These are phyloP conservation scores for Aspergillus ibericus DNA, from an alignment of 2,329 filamentous ascomycete species.

Conservation along the genomic window DNA sequence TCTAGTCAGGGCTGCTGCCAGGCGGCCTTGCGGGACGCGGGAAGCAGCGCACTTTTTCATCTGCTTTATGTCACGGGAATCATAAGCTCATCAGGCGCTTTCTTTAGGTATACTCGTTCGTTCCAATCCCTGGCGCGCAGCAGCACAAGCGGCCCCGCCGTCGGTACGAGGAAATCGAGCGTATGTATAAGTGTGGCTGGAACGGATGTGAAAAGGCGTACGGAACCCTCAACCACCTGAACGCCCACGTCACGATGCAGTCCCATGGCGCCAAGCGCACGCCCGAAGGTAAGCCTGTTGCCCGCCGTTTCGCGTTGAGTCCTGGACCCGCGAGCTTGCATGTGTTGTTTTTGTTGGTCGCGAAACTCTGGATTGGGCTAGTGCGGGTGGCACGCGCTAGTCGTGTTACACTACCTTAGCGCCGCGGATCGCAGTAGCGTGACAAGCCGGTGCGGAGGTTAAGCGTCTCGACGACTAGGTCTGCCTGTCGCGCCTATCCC, in stretches of 20 bases:
- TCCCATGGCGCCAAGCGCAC: constrained; percentile 92
- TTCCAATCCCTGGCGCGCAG: constrained; percentile 93
- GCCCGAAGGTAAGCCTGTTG: constrained; percentile 76
- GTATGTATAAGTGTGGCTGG: constrained; percentile 99
- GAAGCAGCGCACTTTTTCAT: constrained; percentile 23
- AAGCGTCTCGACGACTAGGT: constrained; percentile 27
- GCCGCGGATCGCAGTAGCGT: constrained; percentile 56
- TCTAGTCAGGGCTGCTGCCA: constrained; percentile 19
- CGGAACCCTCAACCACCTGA: constrained; percentile 93
- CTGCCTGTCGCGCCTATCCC: constrained; percentile 16
- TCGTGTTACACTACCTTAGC: constrained; percentile 51
- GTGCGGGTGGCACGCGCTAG: constrained; percentile 42
- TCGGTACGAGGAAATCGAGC: constrained; percentile 96
- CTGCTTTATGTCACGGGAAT: constrained; percentile 12
- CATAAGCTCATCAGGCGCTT: constrained; percentile 24
- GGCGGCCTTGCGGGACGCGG: constrained; percentile 17
- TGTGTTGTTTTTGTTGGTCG: constrained; percentile 29
- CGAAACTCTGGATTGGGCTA: constrained; percentile 42
- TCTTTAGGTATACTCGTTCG: constrained; percentile 88
- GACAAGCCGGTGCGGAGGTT: constrained; percentile 48
- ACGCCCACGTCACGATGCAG: constrained; percentile 98
- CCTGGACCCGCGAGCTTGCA: constrained; percentile 20
- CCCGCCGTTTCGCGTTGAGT: constrained; percentile 9
- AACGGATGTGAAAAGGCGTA: constrained; percentile 99
- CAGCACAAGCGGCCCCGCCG: constrained; percentile 94